Percentiles rank a stretch among this genome's conserved stretches.
phyloP scores from a whole-genome alignment of 2,329 filamentous ascomycete species.

The Pseudogymnoascus sp. region DNA sequence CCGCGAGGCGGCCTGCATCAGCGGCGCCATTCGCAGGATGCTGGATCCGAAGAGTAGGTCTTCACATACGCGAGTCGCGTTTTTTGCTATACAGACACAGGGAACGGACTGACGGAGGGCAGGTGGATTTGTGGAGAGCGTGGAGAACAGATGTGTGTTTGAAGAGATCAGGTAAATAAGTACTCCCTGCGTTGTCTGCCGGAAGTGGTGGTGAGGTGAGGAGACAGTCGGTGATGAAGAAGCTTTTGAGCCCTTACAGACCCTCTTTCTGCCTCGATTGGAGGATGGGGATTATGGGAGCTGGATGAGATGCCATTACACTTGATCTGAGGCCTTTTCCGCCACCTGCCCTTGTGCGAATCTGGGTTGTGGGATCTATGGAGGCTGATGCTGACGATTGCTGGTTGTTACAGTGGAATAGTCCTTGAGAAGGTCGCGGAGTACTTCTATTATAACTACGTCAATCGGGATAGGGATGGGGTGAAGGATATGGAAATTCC shows the following conservation, averaged over 20 bases:
- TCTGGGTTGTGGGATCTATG: conserved; percentile 10
- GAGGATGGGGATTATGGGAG: conserved; percentile 20
- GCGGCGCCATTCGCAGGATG: conserved; percentile 67
- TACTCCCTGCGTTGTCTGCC: not conserved
- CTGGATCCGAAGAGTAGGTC: conserved; percentile 58
- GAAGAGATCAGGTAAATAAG: conserved; percentile 61
- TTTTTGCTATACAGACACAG: conserved; percentile 14
- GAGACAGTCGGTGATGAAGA: conserved; percentile 14
- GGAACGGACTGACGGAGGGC: conserved; percentile 12
- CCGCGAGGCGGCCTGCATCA: conserved; percentile 61
- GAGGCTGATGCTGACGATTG: conserved; percentile 12
- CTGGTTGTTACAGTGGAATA: conserved; percentile 46
- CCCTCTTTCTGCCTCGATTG: conserved; percentile 21
- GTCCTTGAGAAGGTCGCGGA: conserved; percentile 75
- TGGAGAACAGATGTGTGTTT: conserved; percentile 57
- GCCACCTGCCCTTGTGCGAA: conserved; percentile 1
- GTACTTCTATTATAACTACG: conserved; percentile 78
- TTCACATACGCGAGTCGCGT: conserved; percentile 12
- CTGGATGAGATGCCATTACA: conserved; percentile 44
- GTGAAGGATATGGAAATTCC: conserved; percentile 77
- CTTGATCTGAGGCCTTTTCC: conserved; percentile 51
- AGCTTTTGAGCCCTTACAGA: conserved; percentile 24
- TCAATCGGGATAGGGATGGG: conserved; percentile 60
- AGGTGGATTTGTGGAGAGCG: conserved; percentile 60
- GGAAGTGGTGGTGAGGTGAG: not conserved